Evolutionary conservation across 805 yeast genomes (phyloP).

Genomic region (Kodamaea neixiangensis): DNA sequence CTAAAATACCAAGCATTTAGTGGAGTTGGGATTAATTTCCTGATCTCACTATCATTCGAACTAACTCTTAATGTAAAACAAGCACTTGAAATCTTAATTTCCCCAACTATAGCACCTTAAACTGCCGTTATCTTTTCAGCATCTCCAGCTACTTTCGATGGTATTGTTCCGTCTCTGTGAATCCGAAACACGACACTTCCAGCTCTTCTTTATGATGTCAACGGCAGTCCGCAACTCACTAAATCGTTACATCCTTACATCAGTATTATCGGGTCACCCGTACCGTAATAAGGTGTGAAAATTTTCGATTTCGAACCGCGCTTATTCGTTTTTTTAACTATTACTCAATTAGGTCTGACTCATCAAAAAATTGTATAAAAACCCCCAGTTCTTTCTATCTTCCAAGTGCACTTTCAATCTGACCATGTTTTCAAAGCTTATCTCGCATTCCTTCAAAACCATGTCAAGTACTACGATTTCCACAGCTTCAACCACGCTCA

Average conservation of each 20-base stretch:
- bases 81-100: too few species aligned
- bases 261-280: not conserved
- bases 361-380: constrained; percentile 7
- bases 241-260: not conserved
- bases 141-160: too few species aligned
- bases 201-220: too few species aligned
- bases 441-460: constrained; percentile 1
- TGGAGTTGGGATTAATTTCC: too few species aligned
- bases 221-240: too few species aligned
- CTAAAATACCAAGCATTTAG: too few species aligned
- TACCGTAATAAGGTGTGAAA: not conserved
- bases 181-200: too few species aligned
- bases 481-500: constrained; percentile 1
- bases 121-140: too few species aligned
- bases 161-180: too few species aligned
- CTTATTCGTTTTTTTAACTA: constrained; percentile 7
- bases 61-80: too few species aligned
- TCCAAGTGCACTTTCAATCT: not conserved
- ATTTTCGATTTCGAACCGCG: constrained; percentile 18
- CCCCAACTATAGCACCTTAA: too few species aligned
- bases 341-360: constrained; percentile 16
- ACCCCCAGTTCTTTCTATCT: not conserved
- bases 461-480: not conserved
- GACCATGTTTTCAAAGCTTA: constrained; percentile 4
- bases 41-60: too few species aligned